A percentile compares a stretch with the other conserved stretches of the same genome.
Evolutionary conservation across 73 alveolate genomes (phyloP).

Genomic region (Symbiodinium pilosum): DNA sequence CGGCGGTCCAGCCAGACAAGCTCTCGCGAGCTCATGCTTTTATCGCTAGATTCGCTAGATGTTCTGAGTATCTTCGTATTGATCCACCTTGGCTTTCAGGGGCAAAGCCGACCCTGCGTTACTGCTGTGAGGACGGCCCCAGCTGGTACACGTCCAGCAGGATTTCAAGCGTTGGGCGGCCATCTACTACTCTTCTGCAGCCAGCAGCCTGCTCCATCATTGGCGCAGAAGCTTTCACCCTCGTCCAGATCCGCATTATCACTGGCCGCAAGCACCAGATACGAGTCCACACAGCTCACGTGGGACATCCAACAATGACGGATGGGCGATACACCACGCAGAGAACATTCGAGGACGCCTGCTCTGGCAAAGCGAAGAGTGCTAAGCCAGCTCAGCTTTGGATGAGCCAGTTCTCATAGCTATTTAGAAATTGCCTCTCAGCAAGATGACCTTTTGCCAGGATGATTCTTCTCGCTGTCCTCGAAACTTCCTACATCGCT

Average conservation of each 20-base stretch:
- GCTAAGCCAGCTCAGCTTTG: too few species aligned
- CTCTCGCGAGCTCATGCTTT: too few species aligned
- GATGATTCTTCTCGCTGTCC: background rate
- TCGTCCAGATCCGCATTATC: background rate
- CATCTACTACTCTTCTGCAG: background rate
- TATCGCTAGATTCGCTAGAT: too few species aligned
- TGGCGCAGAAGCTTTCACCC: background rate
- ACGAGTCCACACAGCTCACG: conserved; percentile 60
- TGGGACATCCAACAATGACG: conserved; percentile 50
- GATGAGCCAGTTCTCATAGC: too few species aligned
- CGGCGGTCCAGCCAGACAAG: too few species aligned
- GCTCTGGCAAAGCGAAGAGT: too few species aligned
- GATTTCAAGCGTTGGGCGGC: conserved; percentile 1
- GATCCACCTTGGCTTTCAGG: too few species aligned
- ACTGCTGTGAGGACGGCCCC: background rate
- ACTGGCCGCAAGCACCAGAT: conserved; percentile 84
- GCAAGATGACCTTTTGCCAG: background rate
- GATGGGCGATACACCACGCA: conserved; percentile 46
- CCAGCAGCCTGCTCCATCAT: background rate
- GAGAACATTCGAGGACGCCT: conserved; percentile 39
- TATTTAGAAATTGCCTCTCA: too few species aligned
- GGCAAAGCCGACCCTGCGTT: background rate
- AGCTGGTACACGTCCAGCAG: background rate
- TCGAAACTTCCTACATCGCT: background rate
- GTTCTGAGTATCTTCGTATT: too few species aligned